A percentile compares a stretch with the other conserved stretches of the same genome.
Evolutionary conservation across 495 filamentous ascomycete genomes (phyloP).

Genomic region (Massariosphaeria phaeospora): DNA sequence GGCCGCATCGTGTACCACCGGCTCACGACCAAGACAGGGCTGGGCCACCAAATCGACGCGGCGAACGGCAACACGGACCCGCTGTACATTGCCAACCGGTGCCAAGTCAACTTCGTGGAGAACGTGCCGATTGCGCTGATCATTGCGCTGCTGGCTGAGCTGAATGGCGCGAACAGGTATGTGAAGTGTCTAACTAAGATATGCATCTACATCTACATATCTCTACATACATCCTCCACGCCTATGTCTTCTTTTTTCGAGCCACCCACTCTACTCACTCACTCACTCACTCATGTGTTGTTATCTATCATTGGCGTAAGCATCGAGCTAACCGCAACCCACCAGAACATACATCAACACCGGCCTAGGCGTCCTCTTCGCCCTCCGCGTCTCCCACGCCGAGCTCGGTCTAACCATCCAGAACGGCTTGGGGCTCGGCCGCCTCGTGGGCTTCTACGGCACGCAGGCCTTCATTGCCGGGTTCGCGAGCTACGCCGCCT

Average conservation of each 20-base stretch:
- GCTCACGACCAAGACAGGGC: slow-evolving; percentile 34
- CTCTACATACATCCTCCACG: background rate
- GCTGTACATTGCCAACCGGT: slow-evolving; percentile 36
- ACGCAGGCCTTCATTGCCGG: no score
- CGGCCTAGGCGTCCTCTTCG: slow-evolving; percentile 39
- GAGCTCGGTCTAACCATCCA: slow-evolving; percentile 45
- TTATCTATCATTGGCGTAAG: no score
- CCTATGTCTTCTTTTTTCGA: background rate
- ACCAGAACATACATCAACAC: slow-evolving; percentile 35
- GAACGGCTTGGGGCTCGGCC: no score
- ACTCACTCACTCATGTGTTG: no score
- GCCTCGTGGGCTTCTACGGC: no score
- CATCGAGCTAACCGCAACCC: no score
- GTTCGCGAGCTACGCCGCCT: no score
- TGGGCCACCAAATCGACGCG: slow-evolving; percentile 12
- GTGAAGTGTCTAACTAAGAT: no score
- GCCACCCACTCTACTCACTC: no score
- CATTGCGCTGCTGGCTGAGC: slow-evolving; percentile 39
- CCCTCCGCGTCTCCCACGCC: slow-evolving; percentile 40
- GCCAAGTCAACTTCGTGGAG: slow-evolving; percentile 45
- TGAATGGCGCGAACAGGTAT: slow-evolving; percentile 44
- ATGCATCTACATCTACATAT: background rate
- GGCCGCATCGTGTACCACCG: slow-evolving; percentile 43
- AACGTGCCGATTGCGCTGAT: slow-evolving; percentile 43
- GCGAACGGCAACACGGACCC: slow-evolving; percentile 20